These are phyloP conservation scores for Acaromyces ingoldii DNA, from an alignment of 1,284 basidiomycete genomes.

Conservation along the genomic window DNA sequence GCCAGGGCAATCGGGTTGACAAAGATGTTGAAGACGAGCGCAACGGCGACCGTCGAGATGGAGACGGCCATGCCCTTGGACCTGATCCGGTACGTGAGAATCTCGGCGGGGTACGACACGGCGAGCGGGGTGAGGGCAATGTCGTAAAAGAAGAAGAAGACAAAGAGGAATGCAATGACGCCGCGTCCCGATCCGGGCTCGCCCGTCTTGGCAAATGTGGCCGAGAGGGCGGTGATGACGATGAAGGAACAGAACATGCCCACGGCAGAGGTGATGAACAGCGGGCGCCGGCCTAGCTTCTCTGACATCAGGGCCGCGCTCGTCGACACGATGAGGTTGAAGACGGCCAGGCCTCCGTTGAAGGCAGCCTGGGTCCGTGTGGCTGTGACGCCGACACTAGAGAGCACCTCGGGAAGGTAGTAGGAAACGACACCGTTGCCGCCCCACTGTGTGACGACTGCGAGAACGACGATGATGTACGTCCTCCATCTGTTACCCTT, in stretches of 20 bases:
- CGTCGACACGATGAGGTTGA: conserved; percentile 5
- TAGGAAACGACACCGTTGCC: conserved; percentile 27
- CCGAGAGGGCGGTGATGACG: conserved; percentile 4
- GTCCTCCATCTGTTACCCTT: conserved; percentile 16
- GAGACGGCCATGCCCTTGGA: conserved; percentile 20
- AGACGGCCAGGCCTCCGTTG: conserved; percentile 4
- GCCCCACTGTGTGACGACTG: conserved; percentile 15
- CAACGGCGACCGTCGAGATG: conserved; percentile 13
- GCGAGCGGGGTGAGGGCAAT: conserved; percentile 14
- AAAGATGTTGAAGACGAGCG: conserved; percentile 21
- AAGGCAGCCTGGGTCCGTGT: conserved; percentile 1
- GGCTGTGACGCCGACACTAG: conserved; percentile 17
- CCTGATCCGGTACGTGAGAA: conserved; percentile 17
- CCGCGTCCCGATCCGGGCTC: background rate
- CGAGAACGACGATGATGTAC: conserved; percentile 12
- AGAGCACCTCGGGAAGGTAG: conserved; percentile 18
- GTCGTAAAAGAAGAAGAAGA: conserved; percentile 7
- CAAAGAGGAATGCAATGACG: conserved; percentile 9
- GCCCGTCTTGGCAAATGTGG: background rate
- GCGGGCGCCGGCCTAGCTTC: background rate
- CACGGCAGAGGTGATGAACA: background rate
- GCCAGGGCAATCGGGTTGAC: conserved; percentile 20
- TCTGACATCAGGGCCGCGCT: background rate
- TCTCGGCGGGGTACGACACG: conserved; percentile 19
- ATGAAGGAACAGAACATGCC: conserved; percentile 6